Evolutionary conservation across 306 rosid species (phyloP), one percentile per base, ranked within the genome.

Genomic region (Gynostemma pentaphyllum): DNA sequence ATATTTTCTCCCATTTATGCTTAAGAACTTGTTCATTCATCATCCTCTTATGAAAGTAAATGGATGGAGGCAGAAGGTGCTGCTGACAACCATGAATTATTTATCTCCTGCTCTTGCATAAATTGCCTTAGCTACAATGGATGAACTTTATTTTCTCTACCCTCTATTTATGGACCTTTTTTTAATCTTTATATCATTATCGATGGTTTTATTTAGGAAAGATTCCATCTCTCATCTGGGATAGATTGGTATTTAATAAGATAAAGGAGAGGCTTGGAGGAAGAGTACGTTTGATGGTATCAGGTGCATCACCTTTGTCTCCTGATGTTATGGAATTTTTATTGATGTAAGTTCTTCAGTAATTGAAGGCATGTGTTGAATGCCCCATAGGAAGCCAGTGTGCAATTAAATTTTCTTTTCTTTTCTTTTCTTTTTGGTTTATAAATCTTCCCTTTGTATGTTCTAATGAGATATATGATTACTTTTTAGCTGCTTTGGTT

Each of bases 281-380:
- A 55, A 80, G 95, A 53, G 94, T 90, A 72, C 97, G 97, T 56
- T 39, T 87, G 14, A 77, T 90, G 81, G 73, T 40, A 59, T 87
- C 97, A 47, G 97, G 97, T 67, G 97, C 97, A 68, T 90, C 97
- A 44, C 97, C 97, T 40, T 79, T 90, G 82, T 90, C 97, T 41
- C 85, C 97, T 14, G 97, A 87, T 77, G 71, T 90, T 51, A 74
- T 90, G 97, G 94, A 90, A 28, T 90, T 90, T 76, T 70, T 90
- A 59, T 87, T 67, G 83, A 85, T 90, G 97, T 90, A 83, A 82
- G 88, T 74, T 60, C n/a, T 62, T 67, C 7, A 7, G 3, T 32
- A 7, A 32, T 32, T 32, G 7, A 32, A 32, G 37, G 7, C 37
- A 32, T 32, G 7, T 32, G 3, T 32, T 32, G 37, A 32, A 32